Evolutionary conservation across 2,329 filamentous ascomycete species (phyloP).

Genomic region (Trichoderma gracile): DNA sequence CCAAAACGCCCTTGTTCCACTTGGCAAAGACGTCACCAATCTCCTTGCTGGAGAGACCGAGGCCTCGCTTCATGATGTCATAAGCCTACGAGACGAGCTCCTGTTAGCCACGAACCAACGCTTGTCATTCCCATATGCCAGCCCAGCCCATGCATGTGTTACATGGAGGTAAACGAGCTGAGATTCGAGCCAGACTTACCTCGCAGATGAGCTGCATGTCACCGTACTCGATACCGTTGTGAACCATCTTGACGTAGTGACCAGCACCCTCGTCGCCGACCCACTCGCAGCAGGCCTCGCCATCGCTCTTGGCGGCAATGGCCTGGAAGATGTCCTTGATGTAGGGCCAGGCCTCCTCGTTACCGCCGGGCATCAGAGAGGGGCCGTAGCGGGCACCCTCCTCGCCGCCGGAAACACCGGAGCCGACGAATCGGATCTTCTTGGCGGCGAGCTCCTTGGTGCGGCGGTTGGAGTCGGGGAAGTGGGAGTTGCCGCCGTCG

Average conservation of each 20-base stretch:
- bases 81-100: conserved; percentile 67
- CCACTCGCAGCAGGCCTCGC: conserved; percentile 98
- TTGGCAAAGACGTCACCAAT: conserved; percentile 91
- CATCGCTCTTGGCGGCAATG: conserved; percentile 96
- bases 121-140: no score
- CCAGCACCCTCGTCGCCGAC: conserved; percentile 99
- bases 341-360: conserved; percentile 95
- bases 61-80: conserved; percentile 98
- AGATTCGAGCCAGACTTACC: conserved; percentile 54
- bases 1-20: conserved; percentile 98
- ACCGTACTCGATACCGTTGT: conserved; percentile 99
- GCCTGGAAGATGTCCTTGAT: conserved; percentile 99
- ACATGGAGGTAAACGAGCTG: no score
- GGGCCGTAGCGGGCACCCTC: conserved; percentile 98
- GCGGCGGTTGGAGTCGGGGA: conserved; percentile 97
- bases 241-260: conserved; percentile 99
- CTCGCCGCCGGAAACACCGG: conserved; percentile 98
- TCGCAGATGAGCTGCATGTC: conserved; percentile 99
- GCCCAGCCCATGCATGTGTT: no score
- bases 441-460: conserved; percentile 83
- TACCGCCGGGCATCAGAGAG: conserved; percentile 97
- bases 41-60: conserved; percentile 86
- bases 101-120: neutral
- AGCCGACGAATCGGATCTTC: conserved; percentile 93
- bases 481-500: conserved; percentile 97